These are phyloP conservation scores for Bruguiera parviflora DNA, from an alignment of 345 rosid genomes.

Conservation along the genomic window DNA sequence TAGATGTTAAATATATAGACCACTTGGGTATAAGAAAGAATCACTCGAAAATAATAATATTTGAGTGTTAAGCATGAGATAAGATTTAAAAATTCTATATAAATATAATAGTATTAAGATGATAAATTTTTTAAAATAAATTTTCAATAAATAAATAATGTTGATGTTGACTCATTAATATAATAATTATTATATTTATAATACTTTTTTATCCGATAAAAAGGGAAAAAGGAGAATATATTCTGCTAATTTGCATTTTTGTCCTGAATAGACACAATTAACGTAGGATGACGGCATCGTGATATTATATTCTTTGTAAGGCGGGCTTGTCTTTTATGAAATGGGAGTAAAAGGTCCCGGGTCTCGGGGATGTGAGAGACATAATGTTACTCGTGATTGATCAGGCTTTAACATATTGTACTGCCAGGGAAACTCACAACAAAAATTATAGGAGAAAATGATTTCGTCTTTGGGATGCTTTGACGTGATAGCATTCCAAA, in stretches of 20 bases:
- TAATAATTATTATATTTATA: too few relatives aligned
- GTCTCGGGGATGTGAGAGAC: slow-evolving; percentile 20
- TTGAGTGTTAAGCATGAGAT: too few relatives aligned
- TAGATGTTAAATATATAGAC: too few relatives aligned
- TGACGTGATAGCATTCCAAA: background rate
- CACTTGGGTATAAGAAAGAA: too few relatives aligned
- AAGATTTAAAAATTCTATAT: too few relatives aligned
- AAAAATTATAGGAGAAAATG: slow-evolving; percentile 17
- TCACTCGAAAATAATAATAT: too few relatives aligned
- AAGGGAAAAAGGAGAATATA: too few relatives aligned
- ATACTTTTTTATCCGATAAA: too few relatives aligned
- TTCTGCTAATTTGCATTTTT: background rate
- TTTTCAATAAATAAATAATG: too few relatives aligned
- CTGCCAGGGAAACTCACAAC: background rate
- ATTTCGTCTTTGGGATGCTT: background rate
- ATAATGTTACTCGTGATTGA: slow-evolving; percentile 1
- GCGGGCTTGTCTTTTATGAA: slow-evolving; percentile 12
- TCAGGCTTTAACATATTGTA: background rate
- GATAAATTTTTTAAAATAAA: too few relatives aligned
- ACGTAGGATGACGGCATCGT: background rate
- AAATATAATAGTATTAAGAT: too few relatives aligned
- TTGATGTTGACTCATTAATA: too few relatives aligned
- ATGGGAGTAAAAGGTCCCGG: slow-evolving; percentile 16
- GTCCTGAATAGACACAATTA: slow-evolving; percentile 1
- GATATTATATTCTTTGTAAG: background rate